Evolutionary conservation across 192 early-diverging fungal genomes (phyloP).

Genomic region (Coemansia sp.): DNA sequence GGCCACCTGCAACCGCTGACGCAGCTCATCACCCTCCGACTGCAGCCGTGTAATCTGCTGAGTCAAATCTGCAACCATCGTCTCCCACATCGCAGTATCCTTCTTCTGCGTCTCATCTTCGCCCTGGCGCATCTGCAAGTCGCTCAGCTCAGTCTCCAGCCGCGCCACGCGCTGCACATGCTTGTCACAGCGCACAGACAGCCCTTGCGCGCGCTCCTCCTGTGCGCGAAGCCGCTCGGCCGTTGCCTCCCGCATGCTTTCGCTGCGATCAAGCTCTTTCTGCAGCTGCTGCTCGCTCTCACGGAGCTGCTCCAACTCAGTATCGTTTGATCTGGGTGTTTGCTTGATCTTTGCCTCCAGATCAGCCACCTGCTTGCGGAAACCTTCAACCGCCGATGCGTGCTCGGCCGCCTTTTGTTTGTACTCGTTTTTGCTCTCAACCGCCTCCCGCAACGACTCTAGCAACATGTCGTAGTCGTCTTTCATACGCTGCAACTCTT

Average conservation of each 20-base stretch:
- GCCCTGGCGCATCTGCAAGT: conserved; percentile 15
- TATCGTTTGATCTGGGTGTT: background rate
- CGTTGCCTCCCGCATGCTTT: conserved; percentile 9
- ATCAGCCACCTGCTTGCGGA: conserved; percentile 18
- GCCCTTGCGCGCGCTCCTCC: conserved; percentile 22
- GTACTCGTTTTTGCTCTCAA: conserved; percentile 22
- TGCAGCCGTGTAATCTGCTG: conserved; percentile 13
- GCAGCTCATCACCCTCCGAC: conserved; percentile 22
- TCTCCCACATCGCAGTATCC: conserved; percentile 15
- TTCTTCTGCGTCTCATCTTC: background rate
- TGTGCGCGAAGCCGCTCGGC: background rate
- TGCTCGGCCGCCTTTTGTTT: conserved; percentile 18
- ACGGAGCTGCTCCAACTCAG: conserved; percentile 26
- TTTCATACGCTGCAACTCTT: conserved; percentile 15
- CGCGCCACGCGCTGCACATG: conserved; percentile 35
- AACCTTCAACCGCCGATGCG: conserved; percentile 7
- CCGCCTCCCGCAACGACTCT: conserved; percentile 12
- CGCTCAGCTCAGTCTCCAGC: conserved; percentile 36
- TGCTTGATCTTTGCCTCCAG: conserved; percentile 16
- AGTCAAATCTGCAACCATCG: conserved; percentile 9
- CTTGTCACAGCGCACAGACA: conserved; percentile 25
- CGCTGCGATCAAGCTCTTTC: conserved; percentile 26
- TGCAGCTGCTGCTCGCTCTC: conserved; percentile 27
- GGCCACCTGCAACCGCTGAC: conserved; percentile 14
- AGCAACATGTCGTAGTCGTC: conserved; percentile 16